Conservation (phyloP, 306 rosid species). For the Rosa persica region DNA sequence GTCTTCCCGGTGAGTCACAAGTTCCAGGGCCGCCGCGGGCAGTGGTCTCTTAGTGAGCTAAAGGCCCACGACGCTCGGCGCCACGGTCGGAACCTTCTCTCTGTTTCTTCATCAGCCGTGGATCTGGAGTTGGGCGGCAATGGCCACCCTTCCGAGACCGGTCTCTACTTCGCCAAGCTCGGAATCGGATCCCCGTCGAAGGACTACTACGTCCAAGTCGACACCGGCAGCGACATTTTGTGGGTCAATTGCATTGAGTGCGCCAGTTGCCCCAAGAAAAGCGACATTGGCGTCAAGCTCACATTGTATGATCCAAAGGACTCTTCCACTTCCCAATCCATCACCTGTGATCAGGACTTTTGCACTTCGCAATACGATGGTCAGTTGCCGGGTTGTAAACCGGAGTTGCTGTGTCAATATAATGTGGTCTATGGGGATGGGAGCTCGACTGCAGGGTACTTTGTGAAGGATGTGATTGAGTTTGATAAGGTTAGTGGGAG, state of each 20-base stretch:
- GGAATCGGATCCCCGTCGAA: slow-evolving; percentile 78
- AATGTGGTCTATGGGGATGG: slow-evolving; percentile 84
- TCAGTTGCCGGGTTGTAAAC: slow-evolving; percentile 54
- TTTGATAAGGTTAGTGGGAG: slow-evolving; percentile 51
- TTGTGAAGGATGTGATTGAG: slow-evolving; percentile 60
- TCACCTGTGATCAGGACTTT: slow-evolving; percentile 62
- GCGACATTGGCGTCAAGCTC: slow-evolving; percentile 77
- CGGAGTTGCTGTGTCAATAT: slow-evolving; percentile 58
- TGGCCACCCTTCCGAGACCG: slow-evolving; percentile 64
- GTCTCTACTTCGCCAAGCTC: slow-evolving; percentile 78
- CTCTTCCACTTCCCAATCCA: slow-evolving; percentile 41
- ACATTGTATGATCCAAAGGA: slow-evolving; percentile 54
- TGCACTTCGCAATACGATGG: slow-evolving; percentile 61
- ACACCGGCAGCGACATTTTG: slow-evolving; percentile 90
- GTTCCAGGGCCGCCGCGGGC: slow-evolving; percentile 51
- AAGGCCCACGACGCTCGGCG: slow-evolving; percentile 69
- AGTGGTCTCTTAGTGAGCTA: slow-evolving; percentile 39
- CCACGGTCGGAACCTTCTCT: slow-evolving; percentile 57
- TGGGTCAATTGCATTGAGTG: slow-evolving; percentile 91
- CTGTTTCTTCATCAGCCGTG: slow-evolving; percentile 35
- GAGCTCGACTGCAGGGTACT: slow-evolving; percentile 73
- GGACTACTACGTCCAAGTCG: slow-evolving; percentile 85
- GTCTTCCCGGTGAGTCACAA: slow-evolving; percentile 62
- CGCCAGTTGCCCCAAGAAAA: slow-evolving; percentile 60
- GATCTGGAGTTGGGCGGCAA: slow-evolving; percentile 82